Evolutionary conservation across 495 filamentous ascomycete genomes (phyloP).

Genomic region (Aspergillus conjunctus): DNA sequence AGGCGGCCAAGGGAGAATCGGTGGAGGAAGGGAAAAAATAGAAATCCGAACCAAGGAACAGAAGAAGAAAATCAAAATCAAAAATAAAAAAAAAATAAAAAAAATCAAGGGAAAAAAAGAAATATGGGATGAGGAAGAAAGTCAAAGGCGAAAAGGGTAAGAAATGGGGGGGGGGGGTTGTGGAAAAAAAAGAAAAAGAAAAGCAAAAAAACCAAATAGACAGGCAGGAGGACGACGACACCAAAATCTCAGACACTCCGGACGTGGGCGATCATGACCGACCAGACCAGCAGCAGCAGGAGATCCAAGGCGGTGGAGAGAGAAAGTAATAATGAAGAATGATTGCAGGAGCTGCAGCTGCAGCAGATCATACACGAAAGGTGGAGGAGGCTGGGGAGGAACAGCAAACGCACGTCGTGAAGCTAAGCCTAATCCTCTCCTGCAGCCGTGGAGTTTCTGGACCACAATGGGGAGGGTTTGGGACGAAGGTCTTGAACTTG

Average conservation of each 20-base stretch:
- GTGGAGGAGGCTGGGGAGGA: slow-evolving; percentile 31
- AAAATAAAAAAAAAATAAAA: slow-evolving; percentile 19
- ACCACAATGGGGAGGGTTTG: slow-evolving; percentile 8
- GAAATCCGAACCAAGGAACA: slow-evolving; percentile 28
- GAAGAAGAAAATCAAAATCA: slow-evolving; percentile 26
- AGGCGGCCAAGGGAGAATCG: slow-evolving; percentile 31
- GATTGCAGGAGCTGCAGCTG: slow-evolving; percentile 29
- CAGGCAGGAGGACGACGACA: slow-evolving; percentile 14
- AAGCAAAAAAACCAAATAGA: slow-evolving; percentile 14
- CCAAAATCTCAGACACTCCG: slow-evolving; percentile 22
- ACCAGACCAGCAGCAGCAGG: too few relatives aligned
- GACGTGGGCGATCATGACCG: slow-evolving; percentile 26
- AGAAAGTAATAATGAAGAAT: slow-evolving; percentile 19
- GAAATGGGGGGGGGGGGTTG: slow-evolving; percentile 12
- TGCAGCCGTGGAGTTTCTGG: slow-evolving; percentile 26
- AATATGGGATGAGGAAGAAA: slow-evolving; percentile 7
- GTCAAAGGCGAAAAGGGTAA: slow-evolving; percentile 19
- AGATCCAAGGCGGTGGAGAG: slow-evolving; percentile 18
- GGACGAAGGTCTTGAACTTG: background rate
- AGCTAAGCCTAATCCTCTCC: slow-evolving; percentile 27
- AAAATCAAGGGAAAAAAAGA: slow-evolving; percentile 21
- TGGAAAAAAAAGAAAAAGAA: slow-evolving; percentile 19
- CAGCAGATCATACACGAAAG: slow-evolving; percentile 31
- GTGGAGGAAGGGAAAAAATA: slow-evolving; percentile 42
- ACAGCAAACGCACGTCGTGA: slow-evolving; percentile 33